Conservation (phyloP, 768 basidiomycete genomes). For the Nevesoporus exiguus region DNA sequence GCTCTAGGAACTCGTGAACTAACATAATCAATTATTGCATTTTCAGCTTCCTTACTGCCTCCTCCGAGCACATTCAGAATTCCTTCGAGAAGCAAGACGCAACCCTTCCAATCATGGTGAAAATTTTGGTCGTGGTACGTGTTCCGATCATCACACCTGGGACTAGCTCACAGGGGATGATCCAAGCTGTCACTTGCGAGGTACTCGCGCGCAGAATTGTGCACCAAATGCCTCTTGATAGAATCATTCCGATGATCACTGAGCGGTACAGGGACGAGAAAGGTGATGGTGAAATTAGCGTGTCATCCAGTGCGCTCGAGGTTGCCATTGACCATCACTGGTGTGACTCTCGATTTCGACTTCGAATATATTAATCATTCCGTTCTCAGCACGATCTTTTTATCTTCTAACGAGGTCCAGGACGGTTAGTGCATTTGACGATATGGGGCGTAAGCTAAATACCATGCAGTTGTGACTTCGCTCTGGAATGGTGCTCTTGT, state of each 20-base stretch:
- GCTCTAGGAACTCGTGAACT: not conserved
- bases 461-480: constrained; percentile 61
- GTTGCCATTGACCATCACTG: constrained; percentile 91
- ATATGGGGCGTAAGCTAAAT: constrained; percentile 4
- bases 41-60: constrained; percentile 77
- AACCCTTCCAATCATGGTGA: constrained; percentile 87
- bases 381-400: constrained; percentile 62
- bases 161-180: not conserved
- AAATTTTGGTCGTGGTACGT: constrained; percentile 71
- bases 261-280: constrained; percentile 71
- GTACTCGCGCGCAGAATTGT: constrained; percentile 78
- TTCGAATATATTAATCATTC: constrained; percentile 1
- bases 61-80: constrained; percentile 72
- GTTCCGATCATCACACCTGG: not conserved
- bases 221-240: constrained; percentile 63
- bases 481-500: constrained; percentile 84
- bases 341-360: constrained; percentile 36
- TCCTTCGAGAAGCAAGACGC: constrained; percentile 76
- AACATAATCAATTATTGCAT: not conserved
- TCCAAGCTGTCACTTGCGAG: constrained; percentile 75
- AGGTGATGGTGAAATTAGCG: constrained; percentile 72
- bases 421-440: constrained; percentile 47
- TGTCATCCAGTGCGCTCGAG: constrained; percentile 76
- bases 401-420: constrained; percentile 84
- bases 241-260: constrained; percentile 68